Evolutionary conservation across 2,329 filamentous ascomycete genomes (phyloP), one percentile per base, ranked within the genome.

Genomic region (Thermothelomyces thermophilus): DNA sequence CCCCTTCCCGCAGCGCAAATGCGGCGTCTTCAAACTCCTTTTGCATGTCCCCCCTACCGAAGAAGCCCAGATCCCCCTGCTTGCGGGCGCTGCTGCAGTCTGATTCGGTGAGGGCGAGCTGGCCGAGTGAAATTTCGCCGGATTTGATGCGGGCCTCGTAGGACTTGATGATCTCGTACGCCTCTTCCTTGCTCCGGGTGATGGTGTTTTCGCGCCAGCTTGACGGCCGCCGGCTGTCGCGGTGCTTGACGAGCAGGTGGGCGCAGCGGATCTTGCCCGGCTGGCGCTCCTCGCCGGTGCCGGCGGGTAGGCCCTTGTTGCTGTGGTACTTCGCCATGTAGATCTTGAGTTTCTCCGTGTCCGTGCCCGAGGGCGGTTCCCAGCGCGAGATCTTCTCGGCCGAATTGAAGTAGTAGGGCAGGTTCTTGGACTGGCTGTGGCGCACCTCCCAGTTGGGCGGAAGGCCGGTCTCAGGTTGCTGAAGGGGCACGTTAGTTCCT

Each of bases 361-460:
- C 88, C 60, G 90, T 93, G 57, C 84, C 87, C 39, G 80, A 68
- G 8, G 93, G 93, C 3, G 93, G 91, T 66, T 97, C 93, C 93
- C 93, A 98, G 71, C 88, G 82, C 56, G 93, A 97, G 66, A 89
- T 83, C 68, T 90, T 91, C 56, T 89, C 87, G 60, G 72, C 73
- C 40, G 85, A 75, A 71, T 96, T 94, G 84, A 96, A 97, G 76
- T 97, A 98, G 77, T 98, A 98, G 33, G 93, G 93, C 31, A 97
- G 85, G 72, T 95, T 95, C 76, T 96, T 97, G 70, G 89, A 95
- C 75, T 96, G 95, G 69, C 89, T 95, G 73, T 94, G 89, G 68
- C 93, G 89, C 65, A 98, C 89, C 73, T 97, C 93, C 90, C 91
- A 96, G 68, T 83, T 82, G 43, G 82, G 69, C 55, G 90, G 90